Conservation (phyloP, 2,329 filamentous ascomycete species). For the Polytolypa hystricis region DNA sequence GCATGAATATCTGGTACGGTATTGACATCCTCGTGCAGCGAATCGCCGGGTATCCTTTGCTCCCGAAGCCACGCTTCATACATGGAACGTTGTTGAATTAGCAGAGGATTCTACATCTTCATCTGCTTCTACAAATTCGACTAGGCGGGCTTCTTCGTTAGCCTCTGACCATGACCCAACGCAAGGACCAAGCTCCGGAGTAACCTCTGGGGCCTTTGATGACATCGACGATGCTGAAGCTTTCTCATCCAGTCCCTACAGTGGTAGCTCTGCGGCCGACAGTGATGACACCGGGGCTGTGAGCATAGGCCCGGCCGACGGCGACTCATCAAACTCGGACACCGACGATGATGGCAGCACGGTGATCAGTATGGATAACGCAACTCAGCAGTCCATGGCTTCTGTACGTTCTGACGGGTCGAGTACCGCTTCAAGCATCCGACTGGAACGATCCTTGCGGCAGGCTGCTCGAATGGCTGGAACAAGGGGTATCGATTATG, state of each 20-base stretch:
- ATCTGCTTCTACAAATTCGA: slow-evolving; percentile 61
- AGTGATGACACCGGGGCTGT: slow-evolving; percentile 34
- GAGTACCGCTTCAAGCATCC: slow-evolving; percentile 56
- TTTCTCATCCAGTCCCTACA: slow-evolving; percentile 69
- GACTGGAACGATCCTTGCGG: slow-evolving; percentile 65
- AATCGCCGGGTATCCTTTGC: slow-evolving; percentile 94
- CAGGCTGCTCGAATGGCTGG: slow-evolving; percentile 66
- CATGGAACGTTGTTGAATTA: slow-evolving; percentile 88
- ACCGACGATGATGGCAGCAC: slow-evolving; percentile 60
- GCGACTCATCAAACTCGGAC: slow-evolving; percentile 40
- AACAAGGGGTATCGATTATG: slow-evolving; percentile 54
- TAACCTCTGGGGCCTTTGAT: slow-evolving; percentile 54
- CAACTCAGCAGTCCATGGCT: slow-evolving; percentile 56
- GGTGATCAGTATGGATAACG: slow-evolving; percentile 72
- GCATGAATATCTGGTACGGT: too few relatives aligned
- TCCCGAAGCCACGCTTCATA: slow-evolving; percentile 91
- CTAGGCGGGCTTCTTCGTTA: slow-evolving; percentile 58
- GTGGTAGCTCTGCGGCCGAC: slow-evolving; percentile 42
- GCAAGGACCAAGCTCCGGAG: slow-evolving; percentile 50
- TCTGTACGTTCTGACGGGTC: slow-evolving; percentile 48
- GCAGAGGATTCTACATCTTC: slow-evolving; percentile 75
- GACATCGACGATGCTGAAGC: slow-evolving; percentile 55
- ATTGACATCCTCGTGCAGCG: slow-evolving; percentile 35
- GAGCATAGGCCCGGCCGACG: slow-evolving; percentile 31
- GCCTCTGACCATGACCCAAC: slow-evolving; percentile 28